phyloP scores from a whole-genome alignment of 371 early-diverging fungal genomes.

The Apophysomyces variabilis region DNA sequence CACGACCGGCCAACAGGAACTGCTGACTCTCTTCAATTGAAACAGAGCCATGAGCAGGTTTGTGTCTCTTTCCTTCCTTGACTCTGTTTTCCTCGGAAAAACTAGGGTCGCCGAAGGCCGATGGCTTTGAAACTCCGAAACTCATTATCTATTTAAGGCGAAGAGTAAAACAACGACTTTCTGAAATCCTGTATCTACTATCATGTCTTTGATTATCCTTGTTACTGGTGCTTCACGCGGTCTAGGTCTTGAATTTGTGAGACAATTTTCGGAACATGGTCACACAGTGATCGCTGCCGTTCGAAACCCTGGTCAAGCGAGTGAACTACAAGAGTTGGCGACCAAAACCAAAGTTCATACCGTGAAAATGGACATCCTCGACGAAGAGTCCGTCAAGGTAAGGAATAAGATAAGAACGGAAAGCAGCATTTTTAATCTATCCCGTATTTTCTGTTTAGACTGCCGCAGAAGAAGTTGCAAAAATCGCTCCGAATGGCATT shows the following conservation, averaged over 20 bases:
- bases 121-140: no score
- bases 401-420: background rate
- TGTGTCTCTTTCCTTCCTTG: no score
- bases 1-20: no score
- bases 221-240: conserved; percentile 50
- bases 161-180: no score
- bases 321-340: conserved; percentile 24
- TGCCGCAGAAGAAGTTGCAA: conserved; percentile 23
- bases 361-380: conserved; percentile 31
- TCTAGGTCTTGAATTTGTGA: conserved; percentile 50
- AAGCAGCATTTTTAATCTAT: no score
- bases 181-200: no score
- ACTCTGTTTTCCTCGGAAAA: no score
- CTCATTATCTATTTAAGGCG: no score
- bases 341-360: conserved; percentile 31
- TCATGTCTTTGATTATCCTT: conserved; percentile 30
- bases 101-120: no score
- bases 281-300: conserved; percentile 41
- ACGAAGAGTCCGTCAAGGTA: conserved; percentile 37
- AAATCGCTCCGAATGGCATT: conserved; percentile 28
- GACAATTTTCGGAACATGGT: conserved; percentile 33
- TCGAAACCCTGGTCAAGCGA: conserved; percentile 33
- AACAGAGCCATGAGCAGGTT: no score
- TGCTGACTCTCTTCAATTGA: no score
- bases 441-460: conserved; percentile 8